Percentiles rank a stretch among this genome's conserved stretches.
Evolutionary conservation across 768 basidiomycete species (phyloP).

Genomic region (Botryobasidium botryosum): DNA sequence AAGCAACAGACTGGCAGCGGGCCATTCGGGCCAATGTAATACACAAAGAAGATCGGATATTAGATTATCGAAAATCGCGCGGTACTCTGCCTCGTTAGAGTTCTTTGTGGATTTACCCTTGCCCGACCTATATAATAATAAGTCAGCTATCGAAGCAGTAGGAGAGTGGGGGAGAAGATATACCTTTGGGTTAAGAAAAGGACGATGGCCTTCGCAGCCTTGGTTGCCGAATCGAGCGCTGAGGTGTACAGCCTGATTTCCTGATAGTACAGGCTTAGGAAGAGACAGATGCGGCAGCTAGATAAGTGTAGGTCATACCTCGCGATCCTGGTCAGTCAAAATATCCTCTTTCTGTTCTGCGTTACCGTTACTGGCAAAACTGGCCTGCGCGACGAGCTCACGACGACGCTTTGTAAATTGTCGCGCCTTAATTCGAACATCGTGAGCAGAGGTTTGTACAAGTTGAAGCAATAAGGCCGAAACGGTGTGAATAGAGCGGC

Average conservation of each 20-base stretch:
- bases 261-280: conserved; percentile 26
- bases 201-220: conserved; percentile 71
- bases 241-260: conserved; percentile 55
- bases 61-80: conserved; percentile 79
- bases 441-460: conserved; percentile 88
- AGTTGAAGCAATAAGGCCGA: conserved; percentile 87
- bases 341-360: conserved; percentile 48
- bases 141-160: not conserved
- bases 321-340: too few species aligned
- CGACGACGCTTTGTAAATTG: conserved; percentile 42
- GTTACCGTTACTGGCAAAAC: conserved; percentile 15
- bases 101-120: conserved; percentile 80
- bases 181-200: conserved; percentile 56
- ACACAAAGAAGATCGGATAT: conserved; percentile 77
- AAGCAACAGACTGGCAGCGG: conserved; percentile 70
- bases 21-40: conserved; percentile 95
- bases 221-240: conserved; percentile 66
- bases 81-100: conserved; percentile 87
- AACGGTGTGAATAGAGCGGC: conserved; percentile 80
- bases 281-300: not conserved
- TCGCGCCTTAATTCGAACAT: conserved; percentile 55
- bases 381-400: conserved; percentile 32
- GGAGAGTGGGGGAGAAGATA: not conserved
- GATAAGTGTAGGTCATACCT: conserved; percentile 26
- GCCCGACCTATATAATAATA: conserved; percentile 38